Evolutionary conservation across 306 rosid genomes (phyloP).

Genomic region (Inga leiocalycina): DNA sequence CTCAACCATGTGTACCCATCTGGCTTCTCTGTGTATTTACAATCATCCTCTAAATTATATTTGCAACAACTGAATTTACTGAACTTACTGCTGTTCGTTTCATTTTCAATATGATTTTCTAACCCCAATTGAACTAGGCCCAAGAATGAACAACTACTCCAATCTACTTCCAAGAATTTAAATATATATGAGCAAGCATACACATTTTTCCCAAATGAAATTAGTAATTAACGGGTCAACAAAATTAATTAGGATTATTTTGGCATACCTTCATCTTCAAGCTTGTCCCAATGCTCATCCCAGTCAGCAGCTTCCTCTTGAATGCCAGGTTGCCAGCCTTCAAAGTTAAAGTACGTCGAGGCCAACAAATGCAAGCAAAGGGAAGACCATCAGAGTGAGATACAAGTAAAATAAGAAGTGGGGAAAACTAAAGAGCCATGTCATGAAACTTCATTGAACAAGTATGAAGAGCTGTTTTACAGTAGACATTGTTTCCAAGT

Average conservation of each 20-base stretch:
- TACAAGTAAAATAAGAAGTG: constrained; percentile 22
- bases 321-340: constrained; percentile 97
- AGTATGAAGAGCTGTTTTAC: neutral
- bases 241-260: constrained; percentile 20
- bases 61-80: neutral
- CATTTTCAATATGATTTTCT: neutral
- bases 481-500: constrained; percentile 1
- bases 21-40: neutral
- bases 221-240: constrained; percentile 28
- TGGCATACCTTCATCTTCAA: constrained; percentile 88
- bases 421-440: neutral
- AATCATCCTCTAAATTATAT: neutral
- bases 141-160: neutral
- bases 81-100: neutral
- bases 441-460: neutral
- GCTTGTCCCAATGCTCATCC: constrained; percentile 97
- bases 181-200: neutral
- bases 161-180: neutral
- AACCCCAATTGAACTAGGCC: neutral
- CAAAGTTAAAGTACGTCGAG: constrained; percentile 35
- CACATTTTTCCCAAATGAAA: neutral
- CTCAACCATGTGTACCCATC: neutral
- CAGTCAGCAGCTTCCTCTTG: constrained; percentile 93
- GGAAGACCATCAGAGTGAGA: neutral
- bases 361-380: constrained; percentile 12